Conservation (phyloP, 345 rosid genomes). For the Cardamine occulta region DNA sequence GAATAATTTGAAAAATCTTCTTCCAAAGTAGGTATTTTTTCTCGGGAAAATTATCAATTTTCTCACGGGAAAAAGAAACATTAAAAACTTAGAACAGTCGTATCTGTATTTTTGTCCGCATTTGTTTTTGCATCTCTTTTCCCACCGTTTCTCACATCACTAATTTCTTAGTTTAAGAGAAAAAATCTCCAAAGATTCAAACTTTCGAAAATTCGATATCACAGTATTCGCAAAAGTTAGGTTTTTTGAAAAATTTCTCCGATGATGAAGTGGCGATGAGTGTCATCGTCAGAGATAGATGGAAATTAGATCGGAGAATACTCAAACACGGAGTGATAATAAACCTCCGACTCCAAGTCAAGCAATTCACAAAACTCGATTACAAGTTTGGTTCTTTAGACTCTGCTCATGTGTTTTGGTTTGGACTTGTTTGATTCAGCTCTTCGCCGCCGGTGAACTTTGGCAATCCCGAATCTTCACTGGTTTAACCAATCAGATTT, state of each 20-base stretch:
- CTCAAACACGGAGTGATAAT: slow-evolving; percentile 57
- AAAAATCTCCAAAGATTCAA: neutral
- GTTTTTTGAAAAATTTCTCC: neutral
- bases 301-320: slow-evolving; percentile 79
- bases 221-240: neutral
- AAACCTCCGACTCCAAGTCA: slow-evolving; percentile 45
- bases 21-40: slow-evolving; percentile 15
- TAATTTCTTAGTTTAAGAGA: neutral
- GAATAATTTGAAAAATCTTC: slow-evolving; percentile 3
- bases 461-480: slow-evolving; percentile 64
- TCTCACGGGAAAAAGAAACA: slow-evolving; percentile 13
- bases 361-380: slow-evolving; percentile 59
- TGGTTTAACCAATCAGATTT: slow-evolving; percentile 48
- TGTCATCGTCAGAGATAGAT: slow-evolving; percentile 51
- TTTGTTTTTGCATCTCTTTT: neutral
- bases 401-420: slow-evolving; percentile 75
- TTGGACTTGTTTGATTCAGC: slow-evolving; percentile 93
- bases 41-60: slow-evolving; percentile 20
- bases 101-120: neutral
- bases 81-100: neutral
- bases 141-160: slow-evolving; percentile 7
- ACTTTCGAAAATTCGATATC: too few species aligned
- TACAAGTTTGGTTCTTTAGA: slow-evolving; percentile 77
- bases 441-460: slow-evolving; percentile 67
- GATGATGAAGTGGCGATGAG: slow-evolving; percentile 82